These are phyloP conservation scores for Glycyrrhiza uralensis DNA, from an alignment of 306 rosid species.

Conservation along the genomic window DNA sequence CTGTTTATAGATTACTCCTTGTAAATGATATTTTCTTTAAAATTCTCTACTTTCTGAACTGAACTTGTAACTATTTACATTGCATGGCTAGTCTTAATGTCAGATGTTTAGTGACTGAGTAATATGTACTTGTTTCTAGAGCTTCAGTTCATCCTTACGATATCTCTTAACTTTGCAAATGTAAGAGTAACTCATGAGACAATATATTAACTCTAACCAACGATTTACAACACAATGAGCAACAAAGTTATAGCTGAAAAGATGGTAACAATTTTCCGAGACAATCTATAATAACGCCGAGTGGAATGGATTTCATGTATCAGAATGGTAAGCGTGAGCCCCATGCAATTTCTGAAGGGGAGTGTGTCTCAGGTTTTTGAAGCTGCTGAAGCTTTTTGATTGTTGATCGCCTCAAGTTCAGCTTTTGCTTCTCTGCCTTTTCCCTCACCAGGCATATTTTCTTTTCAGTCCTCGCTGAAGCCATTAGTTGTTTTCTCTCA, in stretches of 20 bases:
- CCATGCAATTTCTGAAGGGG: conserved; percentile 19
- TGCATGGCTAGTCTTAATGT: not conserved
- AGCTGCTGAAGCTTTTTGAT: conserved; percentile 38
- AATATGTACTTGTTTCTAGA: not conserved
- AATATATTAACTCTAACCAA: not conserved
- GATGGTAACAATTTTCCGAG: not conserved
- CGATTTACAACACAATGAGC: not conserved
- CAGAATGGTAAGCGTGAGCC: conserved; percentile 13
- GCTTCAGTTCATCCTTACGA: not conserved
- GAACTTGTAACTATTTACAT: not conserved
- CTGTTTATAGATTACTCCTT: not conserved
- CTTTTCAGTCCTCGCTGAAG: conserved; percentile 38
- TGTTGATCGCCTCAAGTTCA: conserved; percentile 39
- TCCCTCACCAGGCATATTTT: conserved; percentile 42
- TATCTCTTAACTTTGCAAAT: not conserved
- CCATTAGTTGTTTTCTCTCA: conserved; percentile 46
- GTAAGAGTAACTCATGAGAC: not conserved
- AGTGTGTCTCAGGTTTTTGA: conserved; percentile 16
- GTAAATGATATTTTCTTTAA: not conserved
- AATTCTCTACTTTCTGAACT: not conserved
- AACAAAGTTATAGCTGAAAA: not conserved
- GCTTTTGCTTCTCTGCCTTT: conserved; percentile 55
- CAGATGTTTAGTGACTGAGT: not conserved
- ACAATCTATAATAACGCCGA: not conserved
- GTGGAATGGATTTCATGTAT: conserved; percentile 19